A percentile compares a stretch with the other conserved stretches of the same genome.
Evolutionary conservation across 208 protist genomes (phyloP).

Genomic region (Novymonas esmeraldas): DNA sequence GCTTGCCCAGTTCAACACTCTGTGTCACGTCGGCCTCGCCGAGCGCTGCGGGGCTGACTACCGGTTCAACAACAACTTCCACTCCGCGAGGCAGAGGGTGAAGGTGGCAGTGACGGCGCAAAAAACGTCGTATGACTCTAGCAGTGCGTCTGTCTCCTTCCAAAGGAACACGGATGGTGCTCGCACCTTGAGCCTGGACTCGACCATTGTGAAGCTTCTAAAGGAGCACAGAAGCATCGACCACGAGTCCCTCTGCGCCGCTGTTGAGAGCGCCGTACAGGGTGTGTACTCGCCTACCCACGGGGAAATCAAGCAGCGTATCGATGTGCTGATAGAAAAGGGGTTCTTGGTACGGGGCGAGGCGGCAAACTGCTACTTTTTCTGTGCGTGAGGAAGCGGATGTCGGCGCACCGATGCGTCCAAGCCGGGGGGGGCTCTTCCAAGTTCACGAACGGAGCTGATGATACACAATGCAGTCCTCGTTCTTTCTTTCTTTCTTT

Average conservation of each 20-base stretch:
- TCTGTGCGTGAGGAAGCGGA: slow-evolving; percentile 18
- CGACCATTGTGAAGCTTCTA: slow-evolving; percentile 67
- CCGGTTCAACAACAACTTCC: slow-evolving; percentile 47
- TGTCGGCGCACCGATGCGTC: background rate
- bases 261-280: slow-evolving; percentile 32
- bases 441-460: no score
- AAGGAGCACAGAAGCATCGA: slow-evolving; percentile 61
- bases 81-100: slow-evolving; percentile 33
- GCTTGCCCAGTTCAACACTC: slow-evolving; percentile 37
- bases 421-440: no score
- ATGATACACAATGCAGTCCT: background rate
- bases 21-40: slow-evolving; percentile 37
- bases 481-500: no score
- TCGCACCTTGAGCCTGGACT: slow-evolving; percentile 53
- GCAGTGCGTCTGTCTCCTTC: background rate
- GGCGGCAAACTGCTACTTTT: slow-evolving; percentile 32
- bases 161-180: slow-evolving; percentile 27
- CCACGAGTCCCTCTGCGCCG: slow-evolving; percentile 52
- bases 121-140: slow-evolving; percentile 20
- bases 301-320: slow-evolving; percentile 58
- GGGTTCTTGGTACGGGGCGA: slow-evolving; percentile 55
- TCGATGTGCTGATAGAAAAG: slow-evolving; percentile 75
- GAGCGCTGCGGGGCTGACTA: slow-evolving; percentile 26
- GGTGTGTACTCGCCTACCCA: slow-evolving; percentile 40
- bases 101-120: slow-evolving; percentile 25